Conservation (phyloP, 805 yeast species). For the Nakazawaea sp. region DNA sequence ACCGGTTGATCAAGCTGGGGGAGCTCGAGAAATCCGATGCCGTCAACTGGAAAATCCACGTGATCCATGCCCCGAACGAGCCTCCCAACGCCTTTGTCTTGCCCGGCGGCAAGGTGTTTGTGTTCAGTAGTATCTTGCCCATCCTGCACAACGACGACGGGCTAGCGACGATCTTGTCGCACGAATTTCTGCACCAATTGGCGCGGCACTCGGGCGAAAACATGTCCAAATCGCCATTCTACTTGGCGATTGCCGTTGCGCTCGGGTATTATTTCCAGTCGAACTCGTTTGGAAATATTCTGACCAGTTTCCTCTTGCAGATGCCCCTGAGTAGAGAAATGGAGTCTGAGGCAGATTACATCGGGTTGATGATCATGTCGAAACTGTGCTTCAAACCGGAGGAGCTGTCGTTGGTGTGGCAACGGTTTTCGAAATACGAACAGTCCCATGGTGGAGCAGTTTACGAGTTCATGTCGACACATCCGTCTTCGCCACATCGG, state of each 20-base stretch:
- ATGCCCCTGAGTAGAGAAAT: conserved; percentile 87
- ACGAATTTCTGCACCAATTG: conserved; percentile 90
- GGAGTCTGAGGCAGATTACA: conserved; percentile 96
- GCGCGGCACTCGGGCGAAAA: conserved; percentile 90
- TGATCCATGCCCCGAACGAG: conserved; percentile 59
- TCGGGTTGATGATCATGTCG: conserved; percentile 89
- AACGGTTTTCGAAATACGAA: conserved; percentile 61
- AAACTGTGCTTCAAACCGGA: conserved; percentile 78
- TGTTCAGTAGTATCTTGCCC: conserved; percentile 70
- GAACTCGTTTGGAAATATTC: conserved; percentile 40
- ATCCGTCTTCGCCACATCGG: conserved; percentile 78
- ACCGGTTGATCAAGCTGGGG: conserved; percentile 55
- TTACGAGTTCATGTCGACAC: conserved; percentile 76
- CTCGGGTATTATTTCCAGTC: conserved; percentile 61
- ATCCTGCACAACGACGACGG: conserved; percentile 83
- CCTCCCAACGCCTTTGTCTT: conserved; percentile 97
- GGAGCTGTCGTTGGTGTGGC: conserved; percentile 76
- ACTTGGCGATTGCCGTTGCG: conserved; percentile 43
- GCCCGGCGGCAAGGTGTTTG: conserved; percentile 95
- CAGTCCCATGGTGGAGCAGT: conserved; percentile 22
- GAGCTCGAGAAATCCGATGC: conserved; percentile 12
- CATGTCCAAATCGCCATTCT: conserved; percentile 69
- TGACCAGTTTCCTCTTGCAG: conserved; percentile 50
- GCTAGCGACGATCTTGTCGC: conserved; percentile 89
- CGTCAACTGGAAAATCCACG: conserved; percentile 72